Evolutionary conservation across 1,139 yeast genomes (phyloP).

Genomic region (Blastobotrys indianensis): DNA sequence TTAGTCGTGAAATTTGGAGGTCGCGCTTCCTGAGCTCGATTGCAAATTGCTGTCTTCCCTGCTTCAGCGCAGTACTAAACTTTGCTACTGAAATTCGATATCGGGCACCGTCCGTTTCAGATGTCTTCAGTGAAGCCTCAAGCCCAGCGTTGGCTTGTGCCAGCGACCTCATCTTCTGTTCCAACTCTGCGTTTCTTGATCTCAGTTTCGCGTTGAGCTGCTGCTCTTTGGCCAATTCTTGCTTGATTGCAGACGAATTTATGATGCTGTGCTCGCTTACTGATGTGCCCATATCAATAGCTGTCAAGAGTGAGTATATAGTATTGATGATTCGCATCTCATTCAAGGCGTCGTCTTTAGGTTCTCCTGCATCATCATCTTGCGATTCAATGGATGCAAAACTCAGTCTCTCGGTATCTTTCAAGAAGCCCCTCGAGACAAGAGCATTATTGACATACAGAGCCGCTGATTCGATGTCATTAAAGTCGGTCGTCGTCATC

Average conservation of each 20-base stretch:
- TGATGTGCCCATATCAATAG: slow-evolving; percentile 22
- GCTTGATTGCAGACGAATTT: slow-evolving; percentile 13
- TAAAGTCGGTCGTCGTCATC: slow-evolving; percentile 11
- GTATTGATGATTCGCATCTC: slow-evolving; percentile 27
- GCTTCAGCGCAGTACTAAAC: slow-evolving; percentile 15
- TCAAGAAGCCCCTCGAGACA: slow-evolving; percentile 26
- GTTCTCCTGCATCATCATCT: background rate
- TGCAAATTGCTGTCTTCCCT: slow-evolving; percentile 22
- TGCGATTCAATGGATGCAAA: slow-evolving; percentile 14
- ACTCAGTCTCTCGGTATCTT: slow-evolving; percentile 22
- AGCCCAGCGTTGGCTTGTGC: slow-evolving; percentile 15
- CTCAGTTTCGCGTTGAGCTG: slow-evolving; percentile 14
- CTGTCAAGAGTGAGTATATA: slow-evolving; percentile 25
- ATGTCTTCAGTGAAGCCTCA: slow-evolving; percentile 13
- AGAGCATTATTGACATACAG: slow-evolving; percentile 25
- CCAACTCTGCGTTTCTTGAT: slow-evolving; percentile 14
- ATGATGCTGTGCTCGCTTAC: slow-evolving; percentile 13
- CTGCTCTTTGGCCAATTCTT: slow-evolving; percentile 17
- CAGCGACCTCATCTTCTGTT: slow-evolving; percentile 15
- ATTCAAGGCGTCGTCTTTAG: slow-evolving; percentile 9
- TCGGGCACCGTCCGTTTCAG: slow-evolving; percentile 12
- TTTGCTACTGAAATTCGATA: slow-evolving; percentile 13
- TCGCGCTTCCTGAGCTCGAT: slow-evolving; percentile 28
- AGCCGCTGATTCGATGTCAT: slow-evolving; percentile 25
- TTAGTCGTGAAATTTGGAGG: slow-evolving; percentile 23